Evolutionary conservation across 768 basidiomycete genomes (phyloP), one percentile per base, ranked within the genome.

Genomic region (Phylloporus rhodoxanthus): DNA sequence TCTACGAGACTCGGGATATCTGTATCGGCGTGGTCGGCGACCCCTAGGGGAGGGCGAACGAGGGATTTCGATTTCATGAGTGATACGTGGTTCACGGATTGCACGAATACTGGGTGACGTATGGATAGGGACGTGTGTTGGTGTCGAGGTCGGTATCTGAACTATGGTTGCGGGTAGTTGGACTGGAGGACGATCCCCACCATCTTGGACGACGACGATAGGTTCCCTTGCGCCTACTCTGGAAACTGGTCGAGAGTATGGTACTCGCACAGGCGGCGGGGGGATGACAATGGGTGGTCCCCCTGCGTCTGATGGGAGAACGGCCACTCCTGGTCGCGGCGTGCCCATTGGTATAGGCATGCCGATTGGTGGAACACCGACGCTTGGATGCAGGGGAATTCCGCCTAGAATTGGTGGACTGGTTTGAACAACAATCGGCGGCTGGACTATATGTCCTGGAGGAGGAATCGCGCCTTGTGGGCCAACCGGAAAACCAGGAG

Each of bases 41-140:
- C 45, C 37, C 37, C 37, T 36, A 42, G 38, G 53, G 14, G 52
- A 20, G 8, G 41, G 43, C 25, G 57, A 52, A 39, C 47, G 57
- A 11, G 57, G 45, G 4, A 36, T 26, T 3, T 51, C 50, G 4
- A 36, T 26, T 3, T 51, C 50, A 28, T 41, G 48, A n/a, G 59
- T 50, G 9, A 49, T 28, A 5, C 48, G 49, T 5, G 41, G 48
- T 17, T 46, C 48, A 11, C 53, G 58, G 44, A 55, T 62, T 19
- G 53, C 62, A 21, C 59, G 59, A 40, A 62, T 60, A 37, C 62
- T 54, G 36, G 61, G 71, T 14, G 64, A 59, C 41, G 53, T 58
- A 23, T 13, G 57, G 26, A 52, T 26, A 52, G 17, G 51, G 2
- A 50, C 53, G 11, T 46, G 47, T 21, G 45, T n/a, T 34, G 50